Evolutionary conservation across 2,329 filamentous ascomycete genomes (phyloP).

Genomic region (Penicillium sp.): DNA sequence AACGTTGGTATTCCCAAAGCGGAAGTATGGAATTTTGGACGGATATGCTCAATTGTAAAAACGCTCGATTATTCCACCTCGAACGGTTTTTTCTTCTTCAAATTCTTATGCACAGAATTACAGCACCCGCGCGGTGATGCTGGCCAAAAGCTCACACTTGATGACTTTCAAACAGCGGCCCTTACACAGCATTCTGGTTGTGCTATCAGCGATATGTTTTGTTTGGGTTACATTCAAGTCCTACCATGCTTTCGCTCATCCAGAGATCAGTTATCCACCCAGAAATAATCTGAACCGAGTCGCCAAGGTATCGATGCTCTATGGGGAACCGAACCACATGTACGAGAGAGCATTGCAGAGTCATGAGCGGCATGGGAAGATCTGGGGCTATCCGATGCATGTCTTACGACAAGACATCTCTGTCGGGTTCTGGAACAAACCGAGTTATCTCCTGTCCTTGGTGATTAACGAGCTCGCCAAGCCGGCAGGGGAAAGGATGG

Average conservation of each 20-base stretch:
- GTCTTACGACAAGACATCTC: constrained; percentile 36
- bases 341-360: constrained; percentile 40
- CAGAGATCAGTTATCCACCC: not conserved
- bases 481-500: constrained; percentile 29
- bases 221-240: not conserved
- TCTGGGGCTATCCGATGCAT: constrained; percentile 39
- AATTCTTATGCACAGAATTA: not conserved
- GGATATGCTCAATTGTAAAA: not conserved
- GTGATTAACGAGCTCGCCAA: constrained; percentile 38
- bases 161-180: not conserved
- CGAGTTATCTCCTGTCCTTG: constrained; percentile 31
- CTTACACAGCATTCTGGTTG: not conserved
- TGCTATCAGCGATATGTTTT: constrained; percentile 1
- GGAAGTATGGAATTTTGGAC: constrained; percentile 1
- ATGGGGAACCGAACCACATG: constrained; percentile 32
- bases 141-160: not conserved
- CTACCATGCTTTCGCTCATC: not conserved
- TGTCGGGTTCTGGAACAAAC: constrained; percentile 40
- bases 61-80: not conserved
- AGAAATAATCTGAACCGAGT: constrained; percentile 14
- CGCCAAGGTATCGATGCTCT: constrained; percentile 38
- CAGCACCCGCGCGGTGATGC: not conserved
- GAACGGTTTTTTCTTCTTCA: not conserved
- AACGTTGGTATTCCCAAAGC: constrained; percentile 5
- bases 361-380: constrained; percentile 36